Evolutionary conservation across 495 filamentous ascomycete genomes (phyloP), one percentile per base, ranked within the genome.

Genomic region (Talaromyces adpressus): DNA sequence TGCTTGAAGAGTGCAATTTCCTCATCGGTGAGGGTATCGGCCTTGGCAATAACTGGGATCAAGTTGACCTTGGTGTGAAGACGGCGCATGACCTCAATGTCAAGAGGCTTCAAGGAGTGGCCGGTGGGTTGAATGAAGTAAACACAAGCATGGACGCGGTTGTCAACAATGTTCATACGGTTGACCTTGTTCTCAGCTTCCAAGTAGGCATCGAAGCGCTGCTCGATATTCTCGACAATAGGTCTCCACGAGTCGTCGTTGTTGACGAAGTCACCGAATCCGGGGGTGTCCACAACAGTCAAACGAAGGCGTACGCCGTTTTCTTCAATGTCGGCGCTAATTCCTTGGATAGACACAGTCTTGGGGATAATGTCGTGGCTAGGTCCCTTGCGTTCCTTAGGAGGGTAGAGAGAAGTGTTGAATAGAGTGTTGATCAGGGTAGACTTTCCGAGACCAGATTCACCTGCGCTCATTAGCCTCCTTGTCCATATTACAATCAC

Each of bases 161-260:
- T 98, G 79, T 98, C 94, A 61, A 98, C 87, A 75, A 98, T 98
- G 84, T 98, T 98, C 85, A 95, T 95, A 66, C 94, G 89, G 83
- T 98, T 98, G 73, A 98, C 91, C 88, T 97, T 98, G 85, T 98
- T 98, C 83, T 98, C 94, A 52, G 94, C 93, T 79, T 98, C 95
- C 25, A 98, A 82, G 74, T 97, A 98, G 53, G 94, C 91, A 75
- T 98, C 94, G 72, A 95, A 98, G 65, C 94, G 89, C 82, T 95
- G 91, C 83, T 98, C 95, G 69, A 98, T 97, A 84, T 98, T 97
- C 81, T 98, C 93, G 64, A 97, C 88, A 80, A 98, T 98, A 51
- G 94, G 94, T 69, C 93, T 84, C 94, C 94, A 98, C 23, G 94
- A 98, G 76, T 97, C 94, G 68, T 98, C 95, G 71, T 98, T 98